Base-by-base conservation (phyloP, 768 basidiomycete genomes). In the Collybia sp. region DNA sequence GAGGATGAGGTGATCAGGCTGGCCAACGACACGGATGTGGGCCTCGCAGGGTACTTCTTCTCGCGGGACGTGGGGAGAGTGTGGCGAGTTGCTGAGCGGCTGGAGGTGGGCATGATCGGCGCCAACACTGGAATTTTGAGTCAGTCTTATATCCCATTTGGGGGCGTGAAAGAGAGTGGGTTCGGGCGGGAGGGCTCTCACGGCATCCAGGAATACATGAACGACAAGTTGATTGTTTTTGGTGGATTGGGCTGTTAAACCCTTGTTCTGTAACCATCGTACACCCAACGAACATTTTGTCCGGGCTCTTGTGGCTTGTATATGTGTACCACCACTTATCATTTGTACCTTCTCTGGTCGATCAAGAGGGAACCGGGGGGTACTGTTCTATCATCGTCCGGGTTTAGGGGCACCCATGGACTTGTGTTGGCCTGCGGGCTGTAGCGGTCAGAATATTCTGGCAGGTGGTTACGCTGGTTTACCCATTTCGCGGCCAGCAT, bases 1-100 rank as follows among this genome's bases (percentile, higher is more conserved):
- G 96, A 99, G 67, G 93, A 93, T 37, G 88, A 98, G 63, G 93
- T 93, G 1, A 73, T 98, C 46, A 72, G 75, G 53, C 65, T 92
- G 43, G 95, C 95, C 30, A 98, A 99, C 64, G 69, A 79, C 54
- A 75, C 83, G 1, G 80, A 88, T 15, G 80, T 88, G 19, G 96
- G 96, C 0, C 73, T 99, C 17, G 93, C 95, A 15, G 94, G 93
- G 4, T 96, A 97, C 68, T 94, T 98, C 73, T 99, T 83, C 73
- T 77, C 76, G 33, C 60, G 77, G 53, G 95, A 98, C 60, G 73
- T 96, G 5, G 88, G 91, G 2, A 70, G 94, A 33, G 85, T 90
- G 36, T 97, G 91, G 89, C 79, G 95, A 35, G 93, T 99, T 13
- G 92, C 94, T 12, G 96, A 96, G 70, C 85, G 76, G 53, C 71